Conservation (phyloP, 352 stramenopile species). For the Blastocystis sp. region DNA sequence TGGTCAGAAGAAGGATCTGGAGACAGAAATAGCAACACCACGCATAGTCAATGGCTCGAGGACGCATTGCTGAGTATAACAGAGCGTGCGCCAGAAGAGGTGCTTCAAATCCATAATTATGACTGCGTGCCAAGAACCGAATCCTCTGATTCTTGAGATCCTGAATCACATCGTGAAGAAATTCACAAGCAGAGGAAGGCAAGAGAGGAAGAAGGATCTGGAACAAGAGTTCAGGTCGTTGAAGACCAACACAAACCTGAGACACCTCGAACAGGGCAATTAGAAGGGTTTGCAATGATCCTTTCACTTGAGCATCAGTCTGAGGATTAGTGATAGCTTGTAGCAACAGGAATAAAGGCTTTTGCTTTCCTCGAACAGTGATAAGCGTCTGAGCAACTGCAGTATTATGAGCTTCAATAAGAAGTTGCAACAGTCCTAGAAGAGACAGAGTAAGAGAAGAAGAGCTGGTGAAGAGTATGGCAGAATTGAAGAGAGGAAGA, state of each 20-base stretch:
- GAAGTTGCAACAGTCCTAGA: not conserved
- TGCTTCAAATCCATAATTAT: not conserved
- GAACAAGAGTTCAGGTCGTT: not conserved
- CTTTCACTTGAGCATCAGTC: not conserved
- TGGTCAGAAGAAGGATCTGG: slow-evolving; percentile 9
- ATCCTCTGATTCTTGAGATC: slow-evolving; percentile 6
- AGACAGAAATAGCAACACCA: not conserved
- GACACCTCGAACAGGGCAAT: not conserved
- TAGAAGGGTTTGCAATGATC: not conserved
- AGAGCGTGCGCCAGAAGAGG: not conserved
- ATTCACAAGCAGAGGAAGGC: not conserved
- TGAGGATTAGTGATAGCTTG: not conserved
- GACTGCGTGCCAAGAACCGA: slow-evolving; percentile 10
- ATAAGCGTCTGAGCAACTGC: not conserved
- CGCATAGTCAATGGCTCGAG: not conserved
- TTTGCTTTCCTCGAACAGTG: not conserved
- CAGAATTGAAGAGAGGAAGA: not conserved
- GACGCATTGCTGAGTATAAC: slow-evolving; percentile 6
- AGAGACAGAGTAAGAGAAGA: not conserved
- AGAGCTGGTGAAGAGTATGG: not conserved
- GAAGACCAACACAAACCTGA: not conserved
- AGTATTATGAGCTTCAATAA: not conserved
- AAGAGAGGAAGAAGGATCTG: not conserved
- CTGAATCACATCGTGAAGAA: slow-evolving; percentile 9
- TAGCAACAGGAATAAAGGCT: not conserved